Conservation (phyloP, 2,329 filamentous ascomycete genomes). For the Didymosphaeria variabile region DNA sequence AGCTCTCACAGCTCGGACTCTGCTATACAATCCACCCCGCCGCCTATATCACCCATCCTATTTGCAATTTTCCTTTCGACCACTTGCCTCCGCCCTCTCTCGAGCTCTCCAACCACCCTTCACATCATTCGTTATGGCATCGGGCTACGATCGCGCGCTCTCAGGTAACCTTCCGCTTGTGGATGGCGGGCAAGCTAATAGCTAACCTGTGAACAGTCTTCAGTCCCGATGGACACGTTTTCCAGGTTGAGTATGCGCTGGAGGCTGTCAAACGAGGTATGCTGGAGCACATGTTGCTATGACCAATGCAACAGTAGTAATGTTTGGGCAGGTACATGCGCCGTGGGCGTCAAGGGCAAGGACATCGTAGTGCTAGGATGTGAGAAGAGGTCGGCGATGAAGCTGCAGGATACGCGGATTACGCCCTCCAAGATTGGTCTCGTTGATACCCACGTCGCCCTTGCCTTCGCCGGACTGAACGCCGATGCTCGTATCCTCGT, state of each 20-base stretch:
- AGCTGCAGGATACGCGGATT: conserved; percentile 98
- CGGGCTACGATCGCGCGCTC: conserved; percentile 98
- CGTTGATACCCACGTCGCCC: conserved; percentile 93
- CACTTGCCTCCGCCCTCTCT: conserved; percentile 1
- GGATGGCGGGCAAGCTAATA: conserved; percentile 34
- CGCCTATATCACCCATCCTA: conserved; percentile 22
- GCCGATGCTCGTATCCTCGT: conserved; percentile 97
- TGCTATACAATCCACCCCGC: conserved; percentile 31
- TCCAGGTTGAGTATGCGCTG: conserved; percentile 99
- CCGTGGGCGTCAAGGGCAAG: conserved; percentile 93
- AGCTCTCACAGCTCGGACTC: conserved; percentile 47
- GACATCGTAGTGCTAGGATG: conserved; percentile 96
- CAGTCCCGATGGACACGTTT: conserved; percentile 98
- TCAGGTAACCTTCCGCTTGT: conserved; percentile 74
- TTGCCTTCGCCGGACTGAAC: conserved; percentile 96
- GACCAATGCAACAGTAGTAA: conserved; percentile 24
- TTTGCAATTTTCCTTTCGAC: not conserved
- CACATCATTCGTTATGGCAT: conserved; percentile 72
- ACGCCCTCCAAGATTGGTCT: conserved; percentile 98
- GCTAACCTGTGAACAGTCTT: conserved; percentile 74
- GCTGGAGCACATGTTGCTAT: not conserved
- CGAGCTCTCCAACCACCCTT: conserved; percentile 3
- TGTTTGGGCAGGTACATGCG: conserved; percentile 79
- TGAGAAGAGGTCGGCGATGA: conserved; percentile 99
- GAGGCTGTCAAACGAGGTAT: conserved; percentile 98